Evolutionary conservation across 83 land plant genomes (phyloP).

Genomic region (Diphasiastrum complanatum): DNA sequence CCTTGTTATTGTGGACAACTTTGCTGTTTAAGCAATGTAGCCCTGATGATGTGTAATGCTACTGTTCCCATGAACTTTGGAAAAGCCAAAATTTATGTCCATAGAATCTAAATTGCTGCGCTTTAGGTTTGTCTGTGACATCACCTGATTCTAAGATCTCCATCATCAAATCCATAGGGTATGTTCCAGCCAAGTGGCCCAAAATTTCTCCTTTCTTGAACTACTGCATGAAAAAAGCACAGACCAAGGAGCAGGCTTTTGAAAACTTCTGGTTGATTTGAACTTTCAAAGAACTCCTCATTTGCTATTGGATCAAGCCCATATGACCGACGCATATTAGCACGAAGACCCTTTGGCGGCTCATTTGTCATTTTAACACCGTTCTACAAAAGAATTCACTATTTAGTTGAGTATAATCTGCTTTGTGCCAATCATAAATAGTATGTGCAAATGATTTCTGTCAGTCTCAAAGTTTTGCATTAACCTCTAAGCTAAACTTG

Average conservation of each 20-base stretch:
- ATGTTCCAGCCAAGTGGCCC: constrained; percentile 47
- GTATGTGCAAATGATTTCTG: too few species aligned
- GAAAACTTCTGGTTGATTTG: constrained; percentile 32
- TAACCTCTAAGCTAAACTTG: too few species aligned
- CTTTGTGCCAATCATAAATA: too few species aligned
- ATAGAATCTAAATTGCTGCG: too few species aligned
- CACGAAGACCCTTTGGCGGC: constrained; percentile 40
- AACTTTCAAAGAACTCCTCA: constrained; percentile 42
- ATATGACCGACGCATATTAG: constrained; percentile 40
- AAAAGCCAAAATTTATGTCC: too few species aligned
- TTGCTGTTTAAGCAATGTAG: too few species aligned
- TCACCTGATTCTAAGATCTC: constrained; percentile 43
- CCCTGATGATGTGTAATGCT: too few species aligned
- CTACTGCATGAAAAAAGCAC: constrained; percentile 39
- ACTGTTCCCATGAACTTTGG: too few species aligned
- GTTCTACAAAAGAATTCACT: constrained; percentile 21
- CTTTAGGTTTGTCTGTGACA: too few species aligned
- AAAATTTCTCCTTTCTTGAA: constrained; percentile 39
- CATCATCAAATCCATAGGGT: constrained; percentile 48
- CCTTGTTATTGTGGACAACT: too few species aligned
- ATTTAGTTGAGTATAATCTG: too few species aligned
- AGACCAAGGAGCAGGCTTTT: constrained; percentile 37
- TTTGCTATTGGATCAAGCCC: constrained; percentile 37
- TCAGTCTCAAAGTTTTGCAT: too few species aligned
- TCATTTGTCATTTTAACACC: constrained; percentile 49